Evolutionary conservation across 208 protist genomes (phyloP).

Genomic region (Wallacemonas collosoma): DNA sequence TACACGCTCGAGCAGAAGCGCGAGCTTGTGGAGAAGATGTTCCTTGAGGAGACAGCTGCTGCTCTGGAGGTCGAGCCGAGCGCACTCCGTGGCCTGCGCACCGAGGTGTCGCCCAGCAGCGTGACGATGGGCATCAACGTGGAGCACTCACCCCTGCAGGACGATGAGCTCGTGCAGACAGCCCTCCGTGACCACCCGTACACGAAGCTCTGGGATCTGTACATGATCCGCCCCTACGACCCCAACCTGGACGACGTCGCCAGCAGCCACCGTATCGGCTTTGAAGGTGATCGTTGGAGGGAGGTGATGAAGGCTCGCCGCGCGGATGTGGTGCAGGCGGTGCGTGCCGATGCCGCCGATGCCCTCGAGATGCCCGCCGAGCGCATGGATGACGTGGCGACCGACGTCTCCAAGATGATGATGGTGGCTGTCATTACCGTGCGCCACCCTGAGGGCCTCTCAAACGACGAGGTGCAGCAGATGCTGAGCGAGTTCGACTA

Average conservation of each 20-base stretch:
- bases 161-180: constrained; percentile 22
- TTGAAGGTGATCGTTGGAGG: constrained; percentile 48
- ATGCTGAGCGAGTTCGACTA: constrained; percentile 28
- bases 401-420: constrained; percentile 31
- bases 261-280: constrained; percentile 41
- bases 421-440: constrained; percentile 35
- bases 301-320: constrained; percentile 26
- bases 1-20: constrained; percentile 36
- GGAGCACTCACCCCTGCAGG: constrained; percentile 31
- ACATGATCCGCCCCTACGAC: constrained; percentile 17
- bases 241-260: constrained; percentile 5
- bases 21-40: constrained; percentile 32
- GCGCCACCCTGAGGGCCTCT: constrained; percentile 20
- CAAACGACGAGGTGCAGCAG: constrained; percentile 21
- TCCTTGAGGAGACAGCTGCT: constrained; percentile 35
- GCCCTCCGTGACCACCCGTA: constrained; percentile 19
- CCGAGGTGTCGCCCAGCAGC: constrained; percentile 25
- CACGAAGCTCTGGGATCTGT: constrained; percentile 22
- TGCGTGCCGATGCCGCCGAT: constrained; percentile 40
- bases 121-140: constrained; percentile 36
- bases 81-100: constrained; percentile 30
- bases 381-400: constrained; percentile 27
- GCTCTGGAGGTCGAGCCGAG: constrained; percentile 33
- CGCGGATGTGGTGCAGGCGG: constrained; percentile 26
- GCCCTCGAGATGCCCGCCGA: constrained; percentile 24